A percentile compares a stretch with the other conserved stretches of the same genome.
These are phyloP conservation scores for Aegle marmelos DNA, from an alignment of 345 rosid genomes.

Conservation along the genomic window DNA sequence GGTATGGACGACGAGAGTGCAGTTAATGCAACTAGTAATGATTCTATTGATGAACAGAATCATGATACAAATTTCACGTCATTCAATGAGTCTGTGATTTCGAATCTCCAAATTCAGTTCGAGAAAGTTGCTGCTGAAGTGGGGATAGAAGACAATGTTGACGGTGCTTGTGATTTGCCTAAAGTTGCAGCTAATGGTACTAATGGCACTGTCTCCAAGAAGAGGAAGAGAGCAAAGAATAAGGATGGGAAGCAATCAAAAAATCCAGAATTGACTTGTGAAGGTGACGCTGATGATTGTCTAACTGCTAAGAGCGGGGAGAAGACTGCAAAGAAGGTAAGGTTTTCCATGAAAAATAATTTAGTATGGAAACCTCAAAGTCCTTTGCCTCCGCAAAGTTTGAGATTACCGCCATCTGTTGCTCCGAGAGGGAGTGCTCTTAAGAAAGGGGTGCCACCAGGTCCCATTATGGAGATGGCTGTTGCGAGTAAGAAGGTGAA, in stretches of 20 bases:
- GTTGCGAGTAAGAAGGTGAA: conserved; percentile 47
- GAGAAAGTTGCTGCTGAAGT: conserved; percentile 83
- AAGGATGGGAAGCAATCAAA: conserved; percentile 22
- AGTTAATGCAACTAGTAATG: conserved; percentile 9
- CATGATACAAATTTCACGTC: conserved; percentile 20
- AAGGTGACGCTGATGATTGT: conserved; percentile 39
- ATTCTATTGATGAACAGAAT: conserved; percentile 23
- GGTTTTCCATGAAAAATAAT: conserved; percentile 85
- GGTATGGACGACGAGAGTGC: conserved; percentile 25
- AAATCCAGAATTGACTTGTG: conserved; percentile 22
- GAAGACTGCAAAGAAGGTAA: conserved; percentile 81
- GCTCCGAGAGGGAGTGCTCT: conserved; percentile 99
- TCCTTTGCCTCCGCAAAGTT: conserved; percentile 85
- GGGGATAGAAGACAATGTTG: conserved; percentile 36
- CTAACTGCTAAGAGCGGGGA: conserved; percentile 41
- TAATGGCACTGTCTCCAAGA: conserved; percentile 35
- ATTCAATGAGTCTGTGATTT: conserved; percentile 57
- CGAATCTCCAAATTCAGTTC: conserved; percentile 85
- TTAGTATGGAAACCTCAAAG: conserved; percentile 96
- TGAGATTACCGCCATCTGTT: conserved; percentile 91
- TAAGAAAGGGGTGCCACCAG: conserved; percentile 84
- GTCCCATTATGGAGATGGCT: conserved; percentile 71
- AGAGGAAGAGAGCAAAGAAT: conserved; percentile 71
- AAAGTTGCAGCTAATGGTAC: conserved; percentile 29
- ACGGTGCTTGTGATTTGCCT: conserved; percentile 41